phyloP scores from a whole-genome alignment of 2,329 filamentous ascomycete species.

The Trichoderma sp. region DNA sequence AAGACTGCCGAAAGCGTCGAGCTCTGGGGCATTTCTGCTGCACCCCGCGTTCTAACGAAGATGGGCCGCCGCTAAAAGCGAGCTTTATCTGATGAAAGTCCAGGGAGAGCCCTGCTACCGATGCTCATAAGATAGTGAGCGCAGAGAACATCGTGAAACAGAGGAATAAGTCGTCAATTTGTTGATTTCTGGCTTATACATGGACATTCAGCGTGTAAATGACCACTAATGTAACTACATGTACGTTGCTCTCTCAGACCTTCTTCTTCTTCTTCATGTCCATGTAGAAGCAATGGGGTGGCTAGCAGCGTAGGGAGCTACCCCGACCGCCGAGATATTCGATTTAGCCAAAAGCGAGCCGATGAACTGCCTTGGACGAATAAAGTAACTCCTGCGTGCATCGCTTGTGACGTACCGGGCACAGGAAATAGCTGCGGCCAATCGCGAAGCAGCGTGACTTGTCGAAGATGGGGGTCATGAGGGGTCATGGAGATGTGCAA shows the following conservation, averaged over 20 bases:
- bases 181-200: neutral
- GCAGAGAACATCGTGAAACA: neutral
- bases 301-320: neutral
- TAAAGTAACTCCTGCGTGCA: neutral
- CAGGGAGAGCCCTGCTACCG: neutral
- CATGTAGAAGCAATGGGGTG: neutral
- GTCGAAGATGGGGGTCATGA: neutral
- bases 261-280: too few relatives aligned
- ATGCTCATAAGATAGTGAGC: neutral
- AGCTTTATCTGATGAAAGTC: neutral
- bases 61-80: neutral
- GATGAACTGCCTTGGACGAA: neutral
- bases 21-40: constrained; percentile 1
- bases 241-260: neutral
- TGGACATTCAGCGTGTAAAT: neutral
- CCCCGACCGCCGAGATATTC: neutral
- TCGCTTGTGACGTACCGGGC: neutral
- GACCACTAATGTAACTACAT: too few relatives aligned
- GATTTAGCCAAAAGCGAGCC: neutral
- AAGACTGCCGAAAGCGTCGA: neutral
- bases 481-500: neutral
- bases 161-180: neutral
- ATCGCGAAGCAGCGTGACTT: constrained; percentile 6
- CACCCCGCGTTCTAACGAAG: constrained; percentile 9
- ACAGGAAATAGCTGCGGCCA: too few relatives aligned